Base-by-base conservation (phyloP, 2,329 filamentous ascomycete species). In the Cephalotrichum gorgonifer region DNA sequence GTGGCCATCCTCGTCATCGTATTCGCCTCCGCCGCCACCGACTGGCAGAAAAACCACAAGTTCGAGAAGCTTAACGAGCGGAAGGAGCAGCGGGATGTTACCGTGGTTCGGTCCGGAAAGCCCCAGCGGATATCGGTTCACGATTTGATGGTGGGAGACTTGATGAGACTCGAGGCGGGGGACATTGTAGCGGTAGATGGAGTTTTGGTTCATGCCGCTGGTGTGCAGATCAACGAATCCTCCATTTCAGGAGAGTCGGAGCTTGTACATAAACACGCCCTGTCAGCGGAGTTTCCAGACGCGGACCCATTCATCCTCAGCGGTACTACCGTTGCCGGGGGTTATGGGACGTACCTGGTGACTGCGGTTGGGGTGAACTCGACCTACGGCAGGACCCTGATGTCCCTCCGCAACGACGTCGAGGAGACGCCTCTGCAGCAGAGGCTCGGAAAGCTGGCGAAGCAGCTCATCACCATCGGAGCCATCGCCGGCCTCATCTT, bases 221-320 rank as follows among this genome's bases (percentile, higher is more conserved):
- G 83, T 76, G 60, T 86, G 76, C 58, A 60, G 20, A 49, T 59
- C 6, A 83, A 87, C 58, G 85, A 89, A 62, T 88, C 85, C 12
- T 85, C 84, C 1, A 80, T 83, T 6, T 88, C 86, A 9, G 85
- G 85, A 52, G 86, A 89, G 65, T 87, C 85, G 1, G 83, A 86
- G 53, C 64, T 87, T 8, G 68, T 89, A 28, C 81, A 78, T 57
- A 90, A 90, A 64, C 1, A 57, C 60, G 2, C 56, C 22, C 33
- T 23, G 28, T 43, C 47, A 12, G 22, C 23, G 6, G 28, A 43
- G 5, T 20, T 41, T 31, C 38, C 48, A 22, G 41, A 54, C 7
- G 68, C 85, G 53, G 86, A 90, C 56, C 86, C 86, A 0, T 91
- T 91, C 63, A 88, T 91, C 53, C 71, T 90, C 4, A 90, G 85